Conservation (phyloP, 2,329 filamentous ascomycete genomes). For the Penicillium digitatum region DNA sequence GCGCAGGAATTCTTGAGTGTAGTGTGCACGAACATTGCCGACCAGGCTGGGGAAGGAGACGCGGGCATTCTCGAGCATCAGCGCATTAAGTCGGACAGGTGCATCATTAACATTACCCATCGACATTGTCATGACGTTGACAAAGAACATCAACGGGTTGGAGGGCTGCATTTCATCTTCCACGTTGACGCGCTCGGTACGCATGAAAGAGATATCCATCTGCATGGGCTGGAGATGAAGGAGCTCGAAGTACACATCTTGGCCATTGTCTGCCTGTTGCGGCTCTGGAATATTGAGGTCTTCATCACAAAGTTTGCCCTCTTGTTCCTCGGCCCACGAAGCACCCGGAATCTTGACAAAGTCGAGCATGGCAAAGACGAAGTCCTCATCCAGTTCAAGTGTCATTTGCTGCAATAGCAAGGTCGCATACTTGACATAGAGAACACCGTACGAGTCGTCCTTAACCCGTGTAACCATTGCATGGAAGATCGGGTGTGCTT, state of each 20-base stretch:
- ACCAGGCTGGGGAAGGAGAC: slow-evolving; percentile 80
- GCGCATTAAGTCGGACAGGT: slow-evolving; percentile 84
- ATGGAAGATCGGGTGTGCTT: slow-evolving; percentile 91
- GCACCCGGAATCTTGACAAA: slow-evolving; percentile 91
- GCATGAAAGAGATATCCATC: slow-evolving; percentile 92
- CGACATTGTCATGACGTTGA: slow-evolving; percentile 98
- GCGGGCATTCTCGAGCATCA: slow-evolving; percentile 91
- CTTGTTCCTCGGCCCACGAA: slow-evolving; percentile 77
- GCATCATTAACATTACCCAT: slow-evolving; percentile 99
- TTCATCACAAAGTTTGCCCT: slow-evolving; percentile 85
- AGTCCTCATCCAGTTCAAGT: slow-evolving; percentile 94
- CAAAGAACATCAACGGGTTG: slow-evolving; percentile 97
- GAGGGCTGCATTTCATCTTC: slow-evolving; percentile 87
- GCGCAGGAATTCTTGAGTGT: slow-evolving; percentile 91
- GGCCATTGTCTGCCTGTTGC: slow-evolving; percentile 73
- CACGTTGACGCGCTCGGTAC: slow-evolving; percentile 92
- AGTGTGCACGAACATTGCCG: slow-evolving; percentile 86
- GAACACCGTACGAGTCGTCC: slow-evolving; percentile 94
- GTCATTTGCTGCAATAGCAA: slow-evolving; percentile 96
- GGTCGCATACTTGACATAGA: slow-evolving; percentile 98
- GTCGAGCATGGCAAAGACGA: slow-evolving; percentile 92
- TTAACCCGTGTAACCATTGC: slow-evolving; percentile 90
- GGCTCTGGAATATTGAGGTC: slow-evolving; percentile 89
- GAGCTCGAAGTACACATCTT: slow-evolving; percentile 97
- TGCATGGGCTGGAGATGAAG: slow-evolving; percentile 98